Base-by-base conservation (phyloP, 2,329 filamentous ascomycete species). In the Epicoccum nigrum region DNA sequence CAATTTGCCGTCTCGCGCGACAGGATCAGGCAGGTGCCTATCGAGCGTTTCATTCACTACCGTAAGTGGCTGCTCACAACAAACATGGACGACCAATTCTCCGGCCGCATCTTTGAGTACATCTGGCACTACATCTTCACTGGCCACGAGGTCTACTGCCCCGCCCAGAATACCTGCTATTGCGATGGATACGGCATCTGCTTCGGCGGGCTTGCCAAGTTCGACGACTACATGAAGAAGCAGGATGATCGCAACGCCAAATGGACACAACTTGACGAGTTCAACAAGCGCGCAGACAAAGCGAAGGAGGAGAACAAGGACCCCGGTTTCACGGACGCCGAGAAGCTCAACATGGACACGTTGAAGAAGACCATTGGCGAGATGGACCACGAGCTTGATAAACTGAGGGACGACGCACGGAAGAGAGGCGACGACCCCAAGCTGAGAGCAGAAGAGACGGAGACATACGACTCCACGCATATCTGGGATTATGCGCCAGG, bases 161-260 rank as follows among this genome's bases (percentile, higher is more conserved):
- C 72, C 5, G 67, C 70, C n/a, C 65, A 67, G 60, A 72, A 73
- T 52, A 65, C 69, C 1, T 74, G 85, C 70, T 85, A 86, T 55
- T 87, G 85, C 67, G 84, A 87, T 53, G 84, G 82, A 4, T 87
- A 84, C 53, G 85, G 85, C 0, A 71, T 86, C 13, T 87, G 85
- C 59, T 86, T 86, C 56, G 81, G 79, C 16, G 75, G 75, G 3
- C 74, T 77, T 21, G 67, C 76, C 12, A 72, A 77, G 46, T 84
- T 80, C 45, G 73, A 80, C 27, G 68, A 75, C 7, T 85, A 77
- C 65, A 77, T 81, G 46, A 75, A 78, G 45, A 64, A 80, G 46
- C 70, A 76, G 33, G 76, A 72, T 28, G 59, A 75, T 30, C 73
- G 74, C 45, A 69, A 77, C 17, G 68, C 74, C 21, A 64, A 74